Percentiles rank a stretch among this genome's conserved stretches.
These are phyloP conservation scores for Citrus reticulata DNA, from an alignment of 345 rosid genomes.

Conservation along the genomic window DNA sequence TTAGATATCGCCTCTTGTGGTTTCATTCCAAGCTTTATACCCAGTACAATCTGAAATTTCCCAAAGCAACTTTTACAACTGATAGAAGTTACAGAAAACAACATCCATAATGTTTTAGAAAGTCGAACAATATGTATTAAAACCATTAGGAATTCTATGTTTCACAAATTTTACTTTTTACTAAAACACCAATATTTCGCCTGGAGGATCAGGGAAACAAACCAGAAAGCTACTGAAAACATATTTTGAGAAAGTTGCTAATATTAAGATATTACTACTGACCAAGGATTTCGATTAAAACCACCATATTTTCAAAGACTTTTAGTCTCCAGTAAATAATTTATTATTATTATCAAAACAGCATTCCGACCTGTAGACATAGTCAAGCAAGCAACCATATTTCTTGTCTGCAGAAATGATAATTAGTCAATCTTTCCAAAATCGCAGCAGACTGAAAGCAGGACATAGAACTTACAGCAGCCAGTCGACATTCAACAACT, in stretches of 20 bases:
- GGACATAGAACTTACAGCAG: constrained; percentile 58
- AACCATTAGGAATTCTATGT: background rate
- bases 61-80: constrained; percentile 1
- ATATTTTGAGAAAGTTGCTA: background rate
- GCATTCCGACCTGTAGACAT: background rate
- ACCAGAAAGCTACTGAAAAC: background rate
- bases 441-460: background rate
- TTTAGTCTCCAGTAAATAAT: background rate
- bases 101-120: background rate
- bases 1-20: constrained; percentile 64
- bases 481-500: constrained; percentile 94
- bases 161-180: background rate
- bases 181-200: background rate
- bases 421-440: background rate
- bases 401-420: background rate
- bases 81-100: background rate
- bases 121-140: background rate
- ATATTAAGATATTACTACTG: background rate
- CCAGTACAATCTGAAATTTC: constrained; percentile 69
- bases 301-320: background rate
- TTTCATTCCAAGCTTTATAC: constrained; percentile 83
- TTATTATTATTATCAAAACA: background rate
- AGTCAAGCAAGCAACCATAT: background rate
- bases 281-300: background rate
- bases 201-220: background rate